A percentile compares a stretch with the other conserved stretches of the same genome.
phyloP scores from a whole-genome alignment of 2,329 filamentous ascomycete species.

The Verruconis gallopava region DNA sequence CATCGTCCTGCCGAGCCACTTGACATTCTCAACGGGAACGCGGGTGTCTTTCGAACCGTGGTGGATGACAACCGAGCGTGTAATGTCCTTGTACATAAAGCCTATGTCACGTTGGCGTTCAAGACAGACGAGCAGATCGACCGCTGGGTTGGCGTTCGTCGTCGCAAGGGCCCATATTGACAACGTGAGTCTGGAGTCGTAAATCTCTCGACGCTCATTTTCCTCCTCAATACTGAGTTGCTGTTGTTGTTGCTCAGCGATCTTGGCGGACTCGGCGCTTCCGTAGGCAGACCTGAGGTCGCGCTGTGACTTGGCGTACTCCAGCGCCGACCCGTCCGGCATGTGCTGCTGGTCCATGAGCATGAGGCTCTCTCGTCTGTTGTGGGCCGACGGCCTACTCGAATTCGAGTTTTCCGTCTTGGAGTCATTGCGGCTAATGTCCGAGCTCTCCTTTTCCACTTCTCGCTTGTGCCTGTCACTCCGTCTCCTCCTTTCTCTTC shows the following conservation, averaged over 20 bases:
- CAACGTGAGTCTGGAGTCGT: constrained; percentile 77
- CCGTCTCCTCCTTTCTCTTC: constrained; percentile 9
- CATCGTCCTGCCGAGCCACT: constrained; percentile 92
- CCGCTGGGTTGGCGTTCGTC: constrained; percentile 80
- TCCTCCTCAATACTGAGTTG: constrained; percentile 32
- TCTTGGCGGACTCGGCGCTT: not conserved
- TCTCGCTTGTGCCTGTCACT: constrained; percentile 8
- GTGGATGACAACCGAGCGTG: constrained; percentile 79
- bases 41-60: constrained; percentile 83
- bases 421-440: constrained; percentile 10
- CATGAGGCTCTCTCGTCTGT: constrained; percentile 34
- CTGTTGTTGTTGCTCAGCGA: not conserved
- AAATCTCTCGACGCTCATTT: constrained; percentile 58
- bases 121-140: constrained; percentile 83
- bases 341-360: constrained; percentile 27
- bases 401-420: not conserved
- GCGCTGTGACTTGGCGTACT: not conserved
- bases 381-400: constrained; percentile 16
- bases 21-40: constrained; percentile 88
- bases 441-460: constrained; percentile 13
- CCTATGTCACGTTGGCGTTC: constrained; percentile 85
- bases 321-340: constrained; percentile 8
- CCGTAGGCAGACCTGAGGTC: constrained; percentile 19
- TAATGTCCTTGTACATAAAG: constrained; percentile 95
- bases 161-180: constrained; percentile 92